Evolutionary conservation across 768 basidiomycete genomes (phyloP).

Genomic region (Kwoniella shandongensis): DNA sequence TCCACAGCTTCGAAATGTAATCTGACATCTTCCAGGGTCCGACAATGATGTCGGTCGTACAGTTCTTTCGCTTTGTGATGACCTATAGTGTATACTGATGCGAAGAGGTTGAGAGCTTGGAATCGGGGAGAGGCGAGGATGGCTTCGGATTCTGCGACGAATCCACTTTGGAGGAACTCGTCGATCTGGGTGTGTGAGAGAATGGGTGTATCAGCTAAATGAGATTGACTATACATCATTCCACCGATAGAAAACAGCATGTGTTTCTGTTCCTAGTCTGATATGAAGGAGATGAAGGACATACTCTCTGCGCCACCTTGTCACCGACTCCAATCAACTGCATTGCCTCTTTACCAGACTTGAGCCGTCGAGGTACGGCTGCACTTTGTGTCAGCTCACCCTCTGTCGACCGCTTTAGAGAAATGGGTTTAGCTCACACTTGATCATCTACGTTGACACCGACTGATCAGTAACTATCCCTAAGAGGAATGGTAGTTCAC

Average conservation of each 20-base stretch:
- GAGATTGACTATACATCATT: too few relatives aligned
- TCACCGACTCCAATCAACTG: conserved; percentile 44
- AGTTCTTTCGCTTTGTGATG: conserved; percentile 44
- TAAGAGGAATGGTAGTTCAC: too few relatives aligned
- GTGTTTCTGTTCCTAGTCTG: too few relatives aligned
- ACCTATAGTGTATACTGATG: conserved; percentile 51
- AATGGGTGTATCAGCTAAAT: too few relatives aligned
- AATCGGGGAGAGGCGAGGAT: conserved; percentile 43
- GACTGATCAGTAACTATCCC: neutral
- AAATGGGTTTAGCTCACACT: too few relatives aligned
- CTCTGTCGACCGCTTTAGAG: neutral
- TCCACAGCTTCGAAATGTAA: conserved; percentile 54
- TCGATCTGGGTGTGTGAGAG: conserved; percentile 46
- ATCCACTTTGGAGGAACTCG: conserved; percentile 45
- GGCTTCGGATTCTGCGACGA: conserved; percentile 38
- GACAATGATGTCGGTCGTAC: conserved; percentile 52
- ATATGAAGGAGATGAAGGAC: conserved; percentile 6
- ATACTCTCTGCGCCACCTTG: conserved; percentile 49
- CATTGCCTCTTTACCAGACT: conserved; percentile 48
- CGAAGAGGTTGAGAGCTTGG: conserved; percentile 40
- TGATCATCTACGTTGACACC: conserved; percentile 33
- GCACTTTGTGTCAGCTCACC: too few relatives aligned
- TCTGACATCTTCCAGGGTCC: conserved; percentile 61
- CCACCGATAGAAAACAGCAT: too few relatives aligned
- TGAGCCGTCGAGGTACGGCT: conserved; percentile 48